A percentile compares a stretch with the other conserved stretches of the same genome.
phyloP scores from a whole-genome alignment of 176 grass and related monocot species.

The Dactylis glomerata region DNA sequence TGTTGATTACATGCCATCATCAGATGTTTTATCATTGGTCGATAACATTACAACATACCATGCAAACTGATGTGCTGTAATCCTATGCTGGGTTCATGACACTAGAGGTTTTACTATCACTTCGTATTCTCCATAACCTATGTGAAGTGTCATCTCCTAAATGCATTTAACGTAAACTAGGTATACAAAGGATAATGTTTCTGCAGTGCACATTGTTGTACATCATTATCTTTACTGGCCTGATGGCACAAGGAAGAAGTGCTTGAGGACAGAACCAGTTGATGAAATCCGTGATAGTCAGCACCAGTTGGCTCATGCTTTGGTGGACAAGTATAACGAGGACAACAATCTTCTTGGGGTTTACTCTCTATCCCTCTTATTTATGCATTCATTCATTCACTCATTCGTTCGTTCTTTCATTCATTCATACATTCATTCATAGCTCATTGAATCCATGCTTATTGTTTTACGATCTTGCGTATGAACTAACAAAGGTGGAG shows the following conservation, averaged over 20 bases:
- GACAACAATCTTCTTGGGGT: not conserved
- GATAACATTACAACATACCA: not conserved
- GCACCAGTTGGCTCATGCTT: not conserved
- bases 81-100: not conserved
- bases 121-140: not conserved
- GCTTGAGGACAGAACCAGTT: not conserved
- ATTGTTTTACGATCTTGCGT: not conserved
- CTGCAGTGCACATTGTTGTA: not conserved
- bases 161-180: not conserved
- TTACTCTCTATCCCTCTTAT: not conserved
- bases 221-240: not conserved
- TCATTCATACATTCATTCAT: not conserved
- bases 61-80: not conserved
- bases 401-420: not conserved
- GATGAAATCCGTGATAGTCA: not conserved
- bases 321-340: not conserved
- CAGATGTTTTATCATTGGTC: not conserved
- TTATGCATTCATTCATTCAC: too few relatives aligned
- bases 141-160: not conserved
- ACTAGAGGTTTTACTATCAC: not conserved
- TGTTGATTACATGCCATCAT: not conserved
- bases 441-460: not conserved
- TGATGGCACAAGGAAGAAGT: not conserved
- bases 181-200: not conserved
- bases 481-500: not conserved